Conservation (phyloP, 2,329 filamentous ascomycete genomes). For the Tolypocladium guangdongense region DNA sequence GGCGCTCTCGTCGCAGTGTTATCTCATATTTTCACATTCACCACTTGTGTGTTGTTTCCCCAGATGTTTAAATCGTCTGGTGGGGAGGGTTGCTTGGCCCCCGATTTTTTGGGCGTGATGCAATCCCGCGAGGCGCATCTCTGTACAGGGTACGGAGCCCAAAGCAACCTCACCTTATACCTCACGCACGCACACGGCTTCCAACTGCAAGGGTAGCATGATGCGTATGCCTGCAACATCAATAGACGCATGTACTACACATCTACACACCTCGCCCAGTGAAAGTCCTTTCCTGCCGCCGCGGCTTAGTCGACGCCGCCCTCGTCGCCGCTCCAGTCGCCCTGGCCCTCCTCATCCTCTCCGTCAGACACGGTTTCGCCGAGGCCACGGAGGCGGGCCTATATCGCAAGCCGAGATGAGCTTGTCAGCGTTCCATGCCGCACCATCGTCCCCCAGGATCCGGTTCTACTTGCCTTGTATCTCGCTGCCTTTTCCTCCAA, state of each 20-base stretch:
- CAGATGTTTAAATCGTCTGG: neutral
- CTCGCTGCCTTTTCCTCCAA: constrained; percentile 64
- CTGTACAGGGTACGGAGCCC: neutral
- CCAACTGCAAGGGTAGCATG: neutral
- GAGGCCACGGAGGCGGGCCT: constrained; percentile 51
- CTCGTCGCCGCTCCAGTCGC: constrained; percentile 43
- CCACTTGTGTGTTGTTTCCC: neutral
- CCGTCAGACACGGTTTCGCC: constrained; percentile 65
- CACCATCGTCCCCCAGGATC: neutral
- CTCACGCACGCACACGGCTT: neutral
- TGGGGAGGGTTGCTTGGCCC: neutral
- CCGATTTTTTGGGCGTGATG: neutral
- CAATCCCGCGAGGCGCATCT: neutral
- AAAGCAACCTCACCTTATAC: no score
- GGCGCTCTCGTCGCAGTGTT: neutral
- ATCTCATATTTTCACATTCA: neutral
- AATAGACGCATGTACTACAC: neutral
- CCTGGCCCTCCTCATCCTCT: constrained; percentile 55
- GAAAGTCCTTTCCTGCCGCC: neutral
- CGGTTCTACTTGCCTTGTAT: constrained; percentile 51
- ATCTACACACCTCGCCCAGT: neutral
- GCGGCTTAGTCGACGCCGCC: constrained; percentile 16
- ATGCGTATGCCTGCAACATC: neutral
- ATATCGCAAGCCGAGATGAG: neutral
- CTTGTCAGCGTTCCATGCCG: neutral